A percentile compares a stretch with the other conserved stretches of the same genome.
Evolutionary conservation across 495 filamentous ascomycete species (phyloP).

Genomic region (Penicillium verhagenii): DNA sequence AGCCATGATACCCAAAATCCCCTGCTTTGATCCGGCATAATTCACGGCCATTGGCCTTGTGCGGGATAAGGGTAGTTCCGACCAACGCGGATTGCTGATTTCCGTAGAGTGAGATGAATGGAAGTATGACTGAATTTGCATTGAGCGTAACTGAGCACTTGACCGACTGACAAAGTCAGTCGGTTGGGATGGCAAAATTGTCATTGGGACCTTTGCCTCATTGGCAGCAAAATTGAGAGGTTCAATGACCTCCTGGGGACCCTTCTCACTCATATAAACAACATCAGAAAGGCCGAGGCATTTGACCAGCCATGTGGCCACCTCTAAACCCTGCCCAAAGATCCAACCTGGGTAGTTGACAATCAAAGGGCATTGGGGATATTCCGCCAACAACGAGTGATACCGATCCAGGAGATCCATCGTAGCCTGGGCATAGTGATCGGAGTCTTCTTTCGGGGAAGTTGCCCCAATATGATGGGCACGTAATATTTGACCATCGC

Average conservation of each 20-base stretch:
- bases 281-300: constrained; percentile 54
- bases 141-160: constrained; percentile 65
- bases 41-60: constrained; percentile 53
- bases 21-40: constrained; percentile 51
- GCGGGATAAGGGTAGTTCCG: constrained; percentile 44
- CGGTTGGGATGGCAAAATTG: constrained; percentile 54
- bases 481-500: constrained; percentile 48
- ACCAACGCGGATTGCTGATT: constrained; percentile 44
- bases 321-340: constrained; percentile 69
- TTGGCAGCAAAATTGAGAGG: constrained; percentile 44
- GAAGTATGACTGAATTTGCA: constrained; percentile 84
- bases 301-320: constrained; percentile 62
- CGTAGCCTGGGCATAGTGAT: constrained; percentile 65
- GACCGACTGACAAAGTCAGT: constrained; percentile 63
- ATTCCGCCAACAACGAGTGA: constrained; percentile 39
- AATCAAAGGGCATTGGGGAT: constrained; percentile 59
- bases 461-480: constrained; percentile 72
- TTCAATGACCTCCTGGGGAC: constrained; percentile 62
- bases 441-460: constrained; percentile 67
- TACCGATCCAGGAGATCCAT: constrained; percentile 69
- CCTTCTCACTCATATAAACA: constrained; percentile 72
- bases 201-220: constrained; percentile 35
- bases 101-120: constrained; percentile 46
- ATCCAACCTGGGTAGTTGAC: constrained; percentile 87
- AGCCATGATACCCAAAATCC: constrained; percentile 52